Base-by-base conservation (phyloP, 2,329 filamentous ascomycete genomes). In the Pseudocercospora musae region DNA sequence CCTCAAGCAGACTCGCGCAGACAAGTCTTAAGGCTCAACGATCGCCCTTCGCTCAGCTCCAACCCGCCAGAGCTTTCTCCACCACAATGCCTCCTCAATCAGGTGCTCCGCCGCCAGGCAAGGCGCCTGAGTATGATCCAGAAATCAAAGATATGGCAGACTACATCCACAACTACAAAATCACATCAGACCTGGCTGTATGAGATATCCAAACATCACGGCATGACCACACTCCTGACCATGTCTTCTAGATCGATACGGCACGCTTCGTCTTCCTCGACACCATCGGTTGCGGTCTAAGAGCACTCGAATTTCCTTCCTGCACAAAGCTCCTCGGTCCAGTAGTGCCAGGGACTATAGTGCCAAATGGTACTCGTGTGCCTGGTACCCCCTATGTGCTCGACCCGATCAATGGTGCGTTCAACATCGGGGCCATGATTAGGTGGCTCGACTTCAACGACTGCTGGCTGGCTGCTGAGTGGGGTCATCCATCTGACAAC, bases 361-460 rank as follows among this genome's bases (percentile, higher is more conserved):
- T 98, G 59, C 94, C 95, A 75, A 93, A 96, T 75, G 95, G 95
- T 69, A 89, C 92, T 72, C 91, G 88, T 76, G 91, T 99, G 49
- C 91, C 91, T 44, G 95, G 95, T 68, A 98, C 95, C 31, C 87
- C 90, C 70, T 98, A 94, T 82, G 89, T 96, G 80, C 88, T 99
- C 71, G 95, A 98, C 77, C 95, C 95, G 42, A 88, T 98, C 76
- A 94, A 94, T 73, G 95, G 89, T 66, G 95, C 95, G 68, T 98
- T 99, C 87, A 98, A 98, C 85, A 98, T 99, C 72, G 95, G 95
- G 72, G 90, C 95, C 73, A 96, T 96, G 89, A 96, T 99, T 81
- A 87, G 95, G 76, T 99, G 95, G 95, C 87, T 99, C 73, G 95
- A 99, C 82, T 99, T 98, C 86, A 99, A 99, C 79, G 95, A 99